These are phyloP conservation scores for Suillus ampliporus DNA, from an alignment of 768 basidiomycete species.

Conservation along the genomic window DNA sequence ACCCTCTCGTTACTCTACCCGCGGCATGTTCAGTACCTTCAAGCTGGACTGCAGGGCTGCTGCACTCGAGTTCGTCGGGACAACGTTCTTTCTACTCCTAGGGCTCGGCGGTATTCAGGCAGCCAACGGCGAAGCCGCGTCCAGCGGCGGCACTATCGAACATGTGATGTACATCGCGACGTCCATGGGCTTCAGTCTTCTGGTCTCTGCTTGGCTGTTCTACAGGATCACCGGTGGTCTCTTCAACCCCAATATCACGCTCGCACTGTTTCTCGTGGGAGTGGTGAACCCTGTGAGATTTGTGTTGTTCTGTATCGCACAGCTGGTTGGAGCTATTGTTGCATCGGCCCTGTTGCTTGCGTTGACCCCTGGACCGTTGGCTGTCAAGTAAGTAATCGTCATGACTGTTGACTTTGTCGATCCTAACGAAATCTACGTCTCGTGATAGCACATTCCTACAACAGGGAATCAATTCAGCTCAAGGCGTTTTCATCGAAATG, in stretches of 20 bases:
- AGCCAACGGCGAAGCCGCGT: conserved; percentile 42
- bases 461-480: conserved; percentile 52
- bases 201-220: conserved; percentile 72
- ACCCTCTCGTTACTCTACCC: conserved; percentile 15
- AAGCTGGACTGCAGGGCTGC: conserved; percentile 53
- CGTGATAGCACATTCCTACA: conserved; percentile 51
- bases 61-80: conserved; percentile 62
- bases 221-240: conserved; percentile 67
- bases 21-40: conserved; percentile 33
- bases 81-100: conserved; percentile 66
- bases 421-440: neutral
- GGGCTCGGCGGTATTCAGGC: conserved; percentile 71
- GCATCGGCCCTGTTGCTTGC: conserved; percentile 60
- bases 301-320: conserved; percentile 64
- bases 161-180: conserved; percentile 61
- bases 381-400: conserved; percentile 53
- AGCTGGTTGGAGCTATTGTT: conserved; percentile 62
- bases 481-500: conserved; percentile 75
- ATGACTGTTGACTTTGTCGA: neutral
- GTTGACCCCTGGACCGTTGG: conserved; percentile 58
- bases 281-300: conserved; percentile 60
- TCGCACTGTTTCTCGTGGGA: conserved; percentile 63
- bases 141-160: conserved; percentile 42
- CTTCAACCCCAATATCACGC: conserved; percentile 68
- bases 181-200: conserved; percentile 64